Evolutionary conservation across 768 basidiomycete genomes (phyloP).

Genomic region (Collybia sp.): DNA sequence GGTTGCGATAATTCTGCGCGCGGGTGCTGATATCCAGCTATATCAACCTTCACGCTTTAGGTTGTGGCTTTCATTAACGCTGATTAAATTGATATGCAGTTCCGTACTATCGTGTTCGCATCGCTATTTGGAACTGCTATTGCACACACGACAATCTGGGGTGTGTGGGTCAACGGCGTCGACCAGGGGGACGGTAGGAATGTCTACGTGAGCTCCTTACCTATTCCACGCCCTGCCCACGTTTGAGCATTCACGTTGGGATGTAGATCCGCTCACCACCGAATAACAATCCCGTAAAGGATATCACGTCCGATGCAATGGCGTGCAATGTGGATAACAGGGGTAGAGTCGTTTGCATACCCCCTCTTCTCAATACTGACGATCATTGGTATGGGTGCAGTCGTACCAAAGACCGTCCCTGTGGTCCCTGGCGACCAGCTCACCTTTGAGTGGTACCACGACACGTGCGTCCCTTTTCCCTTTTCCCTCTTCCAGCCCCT

Average conservation of each 20-base stretch:
- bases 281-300: slow-evolving; percentile 30
- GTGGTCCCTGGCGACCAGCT: slow-evolving; percentile 26
- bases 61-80: too few species aligned
- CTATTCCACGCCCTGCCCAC: not conserved
- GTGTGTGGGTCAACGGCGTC: slow-evolving; percentile 31
- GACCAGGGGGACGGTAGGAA: slow-evolving; percentile 29
- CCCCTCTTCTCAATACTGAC: not conserved
- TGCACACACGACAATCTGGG: slow-evolving; percentile 30
- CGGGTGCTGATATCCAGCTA: too few species aligned
- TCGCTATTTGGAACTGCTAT: slow-evolving; percentile 15
- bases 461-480: slow-evolving; percentile 13
- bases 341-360: slow-evolving; percentile 9
- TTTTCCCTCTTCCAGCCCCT: not conserved
- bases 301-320: slow-evolving; percentile 22
- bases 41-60: too few species aligned
- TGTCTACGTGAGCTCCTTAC: slow-evolving; percentile 17
- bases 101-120: slow-evolving; percentile 12
- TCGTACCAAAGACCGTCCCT: slow-evolving; percentile 20
- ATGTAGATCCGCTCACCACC: slow-evolving; percentile 30
- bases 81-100: too few species aligned
- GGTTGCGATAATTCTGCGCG: too few species aligned
- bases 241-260: not conserved
- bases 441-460: slow-evolving; percentile 31
- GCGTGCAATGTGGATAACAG: slow-evolving; percentile 28
- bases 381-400: slow-evolving; percentile 6